Base-by-base conservation (phyloP, 2,329 filamentous ascomycete species). In the Sclerotinia trifoliorum region DNA sequence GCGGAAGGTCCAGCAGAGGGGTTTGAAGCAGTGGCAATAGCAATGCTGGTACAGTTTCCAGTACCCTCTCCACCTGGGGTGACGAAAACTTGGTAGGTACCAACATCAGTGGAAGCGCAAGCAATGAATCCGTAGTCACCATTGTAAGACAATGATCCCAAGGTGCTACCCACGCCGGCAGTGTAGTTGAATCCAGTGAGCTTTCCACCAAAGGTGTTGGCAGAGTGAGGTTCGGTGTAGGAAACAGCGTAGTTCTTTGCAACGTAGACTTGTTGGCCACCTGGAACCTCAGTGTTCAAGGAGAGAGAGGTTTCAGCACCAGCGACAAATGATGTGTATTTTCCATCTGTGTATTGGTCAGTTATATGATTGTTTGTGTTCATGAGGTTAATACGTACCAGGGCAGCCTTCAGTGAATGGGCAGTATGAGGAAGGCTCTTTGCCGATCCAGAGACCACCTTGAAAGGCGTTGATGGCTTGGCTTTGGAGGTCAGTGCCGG, bases 371-470 rank as follows among this genome's bases (percentile, higher is more conserved):
- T 10, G 15, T 32, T 13, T 29, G 7, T 3, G 17, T 19, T 46
- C 3, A 13, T 21, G 58, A 32, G 3, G 0, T 32, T 3, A n/a
- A 7, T 8, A 46, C 65, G 54, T 62, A 67, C 65, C 39, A 46
- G 65, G 65, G 48, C 56, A 67, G 1, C 19, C 35, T 0, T 2
- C 5, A 2, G 2, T 2, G 8, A 42, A 17, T 46, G 83, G 68
- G 58, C 68, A 69, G 68, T 60, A 55, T 26, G 68, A 39, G 15
- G 68, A 11, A 24, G 68, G 49, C 0, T 15, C 5, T 52, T 65
- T 69, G 55, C 68, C 68, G 10, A 69, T 68, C 21, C 39, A 69
- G 46, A 69, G 55, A 46, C 10, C 8, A 11, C 44, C 32, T 3
- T 35, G 35, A 6, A 1, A 2, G 21, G 68, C 65, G n/a, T 17